Evolutionary conservation across 164 flowering plant species (phyloP).

Genomic region (Cinnamomum micranthum): DNA sequence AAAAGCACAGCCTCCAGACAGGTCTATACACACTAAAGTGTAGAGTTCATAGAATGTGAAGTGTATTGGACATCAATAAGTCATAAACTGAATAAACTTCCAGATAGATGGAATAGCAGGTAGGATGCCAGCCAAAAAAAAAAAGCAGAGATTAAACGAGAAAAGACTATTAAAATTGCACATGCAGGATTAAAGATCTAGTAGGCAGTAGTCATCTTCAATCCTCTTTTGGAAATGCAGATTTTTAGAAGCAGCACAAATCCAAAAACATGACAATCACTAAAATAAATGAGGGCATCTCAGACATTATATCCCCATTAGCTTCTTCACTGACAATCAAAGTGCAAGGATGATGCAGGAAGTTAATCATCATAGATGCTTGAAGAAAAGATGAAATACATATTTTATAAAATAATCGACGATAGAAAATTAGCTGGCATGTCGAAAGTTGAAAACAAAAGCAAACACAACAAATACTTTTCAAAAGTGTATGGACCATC

Average conservation of each 20-base stretch:
- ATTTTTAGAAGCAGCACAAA: not conserved
- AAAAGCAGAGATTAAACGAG: too few relatives aligned
- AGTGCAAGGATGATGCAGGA: slow-evolving; percentile 23
- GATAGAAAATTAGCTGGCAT: not conserved
- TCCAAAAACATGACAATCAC: not conserved
- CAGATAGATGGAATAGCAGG: too few relatives aligned
- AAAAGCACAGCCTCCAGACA: too few relatives aligned
- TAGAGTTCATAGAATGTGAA: too few relatives aligned
- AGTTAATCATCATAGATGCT: slow-evolving; percentile 18
- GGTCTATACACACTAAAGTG: too few relatives aligned
- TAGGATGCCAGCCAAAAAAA: too few relatives aligned
- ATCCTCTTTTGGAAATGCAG: not conserved
- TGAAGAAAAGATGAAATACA: not conserved
- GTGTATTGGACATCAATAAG: too few relatives aligned
- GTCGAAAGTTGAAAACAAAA: not conserved
- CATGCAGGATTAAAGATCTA: too few relatives aligned
- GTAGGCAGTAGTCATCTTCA: not conserved
- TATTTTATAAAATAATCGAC: not conserved
- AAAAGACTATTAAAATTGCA: too few relatives aligned
- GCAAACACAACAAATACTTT: not conserved
- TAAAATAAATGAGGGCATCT: slow-evolving; percentile 11
- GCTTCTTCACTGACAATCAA: slow-evolving; percentile 22
- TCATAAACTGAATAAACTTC: too few relatives aligned
- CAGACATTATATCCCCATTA: slow-evolving; percentile 5
- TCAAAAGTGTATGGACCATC: not conserved